These are phyloP conservation scores for Suillus lakei DNA, from an alignment of 768 basidiomycete species.

Conservation along the genomic window DNA sequence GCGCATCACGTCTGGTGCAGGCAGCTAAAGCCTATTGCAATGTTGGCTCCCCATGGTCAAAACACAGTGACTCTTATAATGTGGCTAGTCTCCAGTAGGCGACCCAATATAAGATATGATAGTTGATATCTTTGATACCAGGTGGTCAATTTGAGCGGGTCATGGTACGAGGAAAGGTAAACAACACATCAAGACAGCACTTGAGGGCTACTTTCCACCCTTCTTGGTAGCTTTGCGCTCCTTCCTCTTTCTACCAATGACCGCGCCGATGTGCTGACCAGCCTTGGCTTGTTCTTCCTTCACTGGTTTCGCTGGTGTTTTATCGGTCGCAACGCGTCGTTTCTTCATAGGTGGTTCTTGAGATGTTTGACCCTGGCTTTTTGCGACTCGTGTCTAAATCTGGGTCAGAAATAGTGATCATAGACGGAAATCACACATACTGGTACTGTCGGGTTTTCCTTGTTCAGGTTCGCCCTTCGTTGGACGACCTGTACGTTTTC, in stretches of 20 bases:
- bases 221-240: slow-evolving; percentile 51
- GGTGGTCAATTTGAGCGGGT: neutral
- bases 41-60: too few species aligned
- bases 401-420: neutral
- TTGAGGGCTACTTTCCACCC: neutral
- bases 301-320: slow-evolving; percentile 25
- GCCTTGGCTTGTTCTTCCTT: slow-evolving; percentile 28
- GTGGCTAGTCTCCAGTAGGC: neutral
- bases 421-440: slow-evolving; percentile 3
- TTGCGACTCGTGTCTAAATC: slow-evolving; percentile 7
- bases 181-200: neutral
- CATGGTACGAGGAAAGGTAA: neutral
- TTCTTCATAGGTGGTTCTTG: slow-evolving; percentile 48
- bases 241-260: slow-evolving; percentile 85
- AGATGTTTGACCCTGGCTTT: slow-evolving; percentile 12
- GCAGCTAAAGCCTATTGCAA: too few species aligned
- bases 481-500: slow-evolving; percentile 93
- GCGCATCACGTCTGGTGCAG: neutral
- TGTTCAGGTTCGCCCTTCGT: slow-evolving; percentile 61
- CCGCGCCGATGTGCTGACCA: slow-evolving; percentile 58
- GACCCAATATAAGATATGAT: neutral
- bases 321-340: slow-evolving; percentile 36
- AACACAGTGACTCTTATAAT: neutral
- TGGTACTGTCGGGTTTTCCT: slow-evolving; percentile 35
- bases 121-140: neutral